Base-by-base conservation (phyloP, 768 basidiomycete species). In the Boletus rubescentipes region DNA sequence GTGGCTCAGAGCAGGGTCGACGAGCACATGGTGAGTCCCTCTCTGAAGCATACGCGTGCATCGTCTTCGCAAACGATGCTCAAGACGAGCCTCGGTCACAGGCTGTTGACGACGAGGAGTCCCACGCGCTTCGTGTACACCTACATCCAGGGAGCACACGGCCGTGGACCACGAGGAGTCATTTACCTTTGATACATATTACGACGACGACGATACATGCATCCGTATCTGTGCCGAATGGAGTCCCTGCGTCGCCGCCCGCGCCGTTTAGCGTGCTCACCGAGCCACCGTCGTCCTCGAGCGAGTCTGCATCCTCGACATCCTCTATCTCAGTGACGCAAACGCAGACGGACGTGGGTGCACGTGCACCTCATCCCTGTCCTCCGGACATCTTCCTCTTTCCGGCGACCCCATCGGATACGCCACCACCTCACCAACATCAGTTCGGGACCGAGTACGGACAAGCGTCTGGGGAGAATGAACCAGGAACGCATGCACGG, bases 11-110 rank as follows among this genome's bases (percentile, higher is more conserved):
- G 42, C 35, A 59, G 55, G 36, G 51, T 51, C 34, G 84, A 84
- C 60, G 77, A 68, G 39, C 56, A 58, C 43, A 74, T 85, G 79
- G 82, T 84, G 51, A 49, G 78, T 68, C 38, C 26, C 39, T 34
- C 41, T 18, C 40, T 16, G 23, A 14, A 26, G 26, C 8, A 18
- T 21, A 5, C 12, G n/a, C n/a, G 49, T 29, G 14, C 20, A 34
- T 8, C 26, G 16, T n/a, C 5, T 39, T 26, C 21, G 36, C 23
- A 45, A 37, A 37, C 20, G 43, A 46, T 46, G 30, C 61, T 63
- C 53, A 66, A 39, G 18, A 32, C 30, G 38, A n/a, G 32, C 31
- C 12, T 23, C 31, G 53, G 35, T 37, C 10, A 29, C 44, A 67
- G 66, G 66, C 67, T 18, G 38, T 69, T 4, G 66, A 66, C 29